Evolutionary conservation across 2,329 filamentous ascomycete species (phyloP), one percentile per base, ranked within the genome.

Genomic region (Colletotrichum gloeosporioides): DNA sequence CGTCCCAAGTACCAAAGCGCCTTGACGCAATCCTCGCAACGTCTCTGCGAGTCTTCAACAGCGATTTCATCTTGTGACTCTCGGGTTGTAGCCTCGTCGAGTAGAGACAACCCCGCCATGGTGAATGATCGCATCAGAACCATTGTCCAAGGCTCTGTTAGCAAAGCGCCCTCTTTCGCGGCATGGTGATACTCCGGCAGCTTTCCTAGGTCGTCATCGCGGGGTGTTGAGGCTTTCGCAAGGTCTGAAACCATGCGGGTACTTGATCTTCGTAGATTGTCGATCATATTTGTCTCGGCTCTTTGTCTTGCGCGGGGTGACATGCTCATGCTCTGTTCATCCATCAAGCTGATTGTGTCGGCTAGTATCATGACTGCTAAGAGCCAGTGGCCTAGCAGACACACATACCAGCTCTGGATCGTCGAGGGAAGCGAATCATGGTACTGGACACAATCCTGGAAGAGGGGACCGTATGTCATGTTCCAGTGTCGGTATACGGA

Each of bases 81-180:
- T 16, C 32, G 0, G 8, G 27, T 22, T 13, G 15, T 29, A 4
- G 79, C 80, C 36, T 82, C 82, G 9, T 86, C 83, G 7, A 91
- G 78, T 27, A 85, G 81, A 18, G 83, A 73, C 6, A 84, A 79
- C 4, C 82, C 87, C 1, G 89, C 88, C 79, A 87, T 89, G 29
- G 88, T 85, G 74, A 92, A 92, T 0, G 87, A 87, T 31, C 89
- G 84, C 59, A 91, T 88, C 32, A 92, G 81, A 4, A 92, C 87
- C 53, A 88, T 87, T 2, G 90, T 91, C 90, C 90, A 92, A 4
- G 91, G 91, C 78, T 92, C 90, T 1, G 90, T 91, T 71, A 92
- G 80, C n/a, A 92, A 84, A 2, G 90, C 88, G 4, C 88, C 89
- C 74, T 90, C 86, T 57, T 87, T 89, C 29, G 91, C 84, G 1